Conservation (phyloP, 345 rosid species). For the Anacardium occidentale region DNA sequence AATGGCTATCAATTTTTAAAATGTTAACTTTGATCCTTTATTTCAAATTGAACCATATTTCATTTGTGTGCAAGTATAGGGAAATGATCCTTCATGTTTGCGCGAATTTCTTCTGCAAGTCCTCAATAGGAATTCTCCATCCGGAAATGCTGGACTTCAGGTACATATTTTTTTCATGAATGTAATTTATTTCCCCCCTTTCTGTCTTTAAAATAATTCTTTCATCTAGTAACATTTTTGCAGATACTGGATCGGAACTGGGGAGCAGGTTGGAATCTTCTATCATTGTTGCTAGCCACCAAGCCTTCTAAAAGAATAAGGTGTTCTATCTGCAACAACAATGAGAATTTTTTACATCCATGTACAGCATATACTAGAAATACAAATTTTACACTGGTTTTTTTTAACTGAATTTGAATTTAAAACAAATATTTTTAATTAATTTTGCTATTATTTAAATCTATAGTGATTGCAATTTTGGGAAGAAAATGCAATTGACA, state of each 20-base stretch:
- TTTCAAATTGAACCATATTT: conserved; percentile 6
- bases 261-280: conserved; percentile 97
- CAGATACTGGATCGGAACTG: conserved; percentile 95
- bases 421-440: not conserved
- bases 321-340: conserved; percentile 32
- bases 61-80: conserved; percentile 41
- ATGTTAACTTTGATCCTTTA: not conserved
- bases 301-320: conserved; percentile 77
- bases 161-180: conserved; percentile 36
- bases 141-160: conserved; percentile 78
- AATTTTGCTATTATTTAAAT: not conserved
- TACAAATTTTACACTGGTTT: conserved; percentile 2
- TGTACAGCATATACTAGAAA: not conserved
- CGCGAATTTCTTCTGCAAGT: conserved; percentile 78
- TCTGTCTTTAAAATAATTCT: conserved; percentile 10
- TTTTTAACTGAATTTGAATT: not conserved
- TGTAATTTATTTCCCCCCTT: not conserved
- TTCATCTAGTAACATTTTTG: conserved; percentile 16
- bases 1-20: not conserved
- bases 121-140: conserved; percentile 56
- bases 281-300: conserved; percentile 74
- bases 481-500: not conserved
- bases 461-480: not conserved
- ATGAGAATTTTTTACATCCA: not conserved
- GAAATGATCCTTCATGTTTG: conserved; percentile 85